Evolutionary conservation across 164 flowering plant genomes (phyloP), one percentile per base, ranked within the genome.

Genomic region (Tetrastigma voinierianum): DNA sequence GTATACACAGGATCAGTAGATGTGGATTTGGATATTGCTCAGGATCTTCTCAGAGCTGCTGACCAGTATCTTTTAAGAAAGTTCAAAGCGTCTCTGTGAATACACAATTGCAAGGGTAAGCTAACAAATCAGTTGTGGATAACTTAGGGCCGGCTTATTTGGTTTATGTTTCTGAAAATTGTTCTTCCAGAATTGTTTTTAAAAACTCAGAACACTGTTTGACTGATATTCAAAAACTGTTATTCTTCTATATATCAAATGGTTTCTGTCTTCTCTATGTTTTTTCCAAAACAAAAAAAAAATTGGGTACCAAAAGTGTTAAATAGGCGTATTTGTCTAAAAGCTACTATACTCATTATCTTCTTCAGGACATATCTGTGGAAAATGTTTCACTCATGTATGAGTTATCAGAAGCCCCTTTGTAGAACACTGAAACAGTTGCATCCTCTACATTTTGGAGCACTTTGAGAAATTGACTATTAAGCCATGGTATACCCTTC

Each of bases 21-120:
- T 66, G 81, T 88, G 56, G 77, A 77, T 25, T 57, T 79, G 63
- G 84, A 84, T 60, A 72, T 86, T 60, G 88, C 90, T n/a, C 89
- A 84, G 64, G 94, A 88, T 73, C 88, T 88, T 46, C 83, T 86
- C 44, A 74, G 81, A 65, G 90, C 90, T 68, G 94, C 90, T 10
- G 94, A 88, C 72, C 90, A 86, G 74, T 88, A 88, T 74, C 88
- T 88, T 59, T 65, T 88, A 44, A n/a, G 94, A 88, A 57, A 88
- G 86, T 46, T 87, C 86, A 3, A 88, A 88, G 77, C 89, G 83
- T 24, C 81, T 82, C 1, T 86, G 91, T 46, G 94, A 88, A 74
- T 82, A 78, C 60, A 66, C 83, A 66, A 85, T 88, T 62, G 91
- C 86, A 46, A 76, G 79, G 86, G 90, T 88, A 58, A 62, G 66